phyloP scores from a whole-genome alignment of 805 yeast genomes.

The Pichia rugopelliculosa region DNA sequence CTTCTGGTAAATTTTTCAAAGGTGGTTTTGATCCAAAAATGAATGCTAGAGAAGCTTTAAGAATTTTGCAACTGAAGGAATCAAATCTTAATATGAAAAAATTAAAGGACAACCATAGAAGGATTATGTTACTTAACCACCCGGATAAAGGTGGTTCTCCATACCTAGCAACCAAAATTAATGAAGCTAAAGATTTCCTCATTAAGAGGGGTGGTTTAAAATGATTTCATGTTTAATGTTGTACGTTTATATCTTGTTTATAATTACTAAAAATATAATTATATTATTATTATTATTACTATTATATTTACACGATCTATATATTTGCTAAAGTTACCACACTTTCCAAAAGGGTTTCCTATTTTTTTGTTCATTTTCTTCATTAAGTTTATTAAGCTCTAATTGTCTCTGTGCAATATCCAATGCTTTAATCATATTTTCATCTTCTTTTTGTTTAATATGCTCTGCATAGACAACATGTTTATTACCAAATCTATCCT shows the following conservation, averaged over 20 bases:
- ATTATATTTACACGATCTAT: background rate
- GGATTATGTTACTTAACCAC: constrained; percentile 80
- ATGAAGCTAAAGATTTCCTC: constrained; percentile 82
- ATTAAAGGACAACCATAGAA: constrained; percentile 73
- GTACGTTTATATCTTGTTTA: background rate
- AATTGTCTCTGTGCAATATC: constrained; percentile 31
- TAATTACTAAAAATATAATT: background rate
- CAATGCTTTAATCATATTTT: constrained; percentile 37
- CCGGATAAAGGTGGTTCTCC: constrained; percentile 95
- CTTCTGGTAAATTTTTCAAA: constrained; percentile 57
- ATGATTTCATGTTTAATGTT: constrained; percentile 11
- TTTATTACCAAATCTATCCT: constrained; percentile 54
- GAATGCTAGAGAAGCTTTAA: constrained; percentile 83
- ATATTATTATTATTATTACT: background rate
- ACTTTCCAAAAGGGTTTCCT: constrained; percentile 24
- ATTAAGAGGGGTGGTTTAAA: constrained; percentile 51
- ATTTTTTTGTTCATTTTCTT: background rate
- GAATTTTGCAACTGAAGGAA: constrained; percentile 70
- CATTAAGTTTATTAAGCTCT: constrained; percentile 16
- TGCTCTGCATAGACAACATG: constrained; percentile 73
- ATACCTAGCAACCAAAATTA: constrained; percentile 80
- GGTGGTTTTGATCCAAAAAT: constrained; percentile 93
- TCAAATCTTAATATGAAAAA: constrained; percentile 52
- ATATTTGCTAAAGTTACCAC: constrained; percentile 15
- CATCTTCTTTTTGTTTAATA: constrained; percentile 62